These are phyloP conservation scores for Neocatenulostroma microsporum DNA, from an alignment of 2,329 filamentous ascomycete species.

Conservation along the genomic window DNA sequence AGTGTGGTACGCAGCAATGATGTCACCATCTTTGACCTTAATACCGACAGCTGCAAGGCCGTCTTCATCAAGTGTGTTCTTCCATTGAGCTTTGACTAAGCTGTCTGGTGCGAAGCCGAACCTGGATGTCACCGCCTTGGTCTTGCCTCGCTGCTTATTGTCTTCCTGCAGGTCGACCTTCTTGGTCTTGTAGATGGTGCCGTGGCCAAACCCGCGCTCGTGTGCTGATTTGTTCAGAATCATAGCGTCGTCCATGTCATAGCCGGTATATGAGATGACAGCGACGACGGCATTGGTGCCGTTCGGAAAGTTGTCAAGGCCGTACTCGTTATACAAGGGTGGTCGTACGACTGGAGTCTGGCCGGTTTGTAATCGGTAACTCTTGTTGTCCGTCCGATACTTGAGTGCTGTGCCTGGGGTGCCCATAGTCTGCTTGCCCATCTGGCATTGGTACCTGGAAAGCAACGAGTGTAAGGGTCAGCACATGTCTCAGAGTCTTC, in stretches of 20 bases:
- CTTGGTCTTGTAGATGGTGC: constrained; percentile 97
- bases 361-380: constrained; percentile 87
- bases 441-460: constrained; percentile 77
- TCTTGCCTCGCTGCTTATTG: constrained; percentile 42
- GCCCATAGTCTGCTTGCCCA: constrained; percentile 99
- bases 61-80: constrained; percentile 72
- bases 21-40: constrained; percentile 69
- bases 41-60: constrained; percentile 76
- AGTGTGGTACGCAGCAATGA: constrained; percentile 82
- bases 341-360: constrained; percentile 91
- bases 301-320: constrained; percentile 96
- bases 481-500: too few relatives aligned
- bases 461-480: too few relatives aligned
- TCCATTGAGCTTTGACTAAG: constrained; percentile 61
- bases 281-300: constrained; percentile 92
- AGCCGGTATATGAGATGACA: constrained; percentile 96
- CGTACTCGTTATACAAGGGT: constrained; percentile 90
- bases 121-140: constrained; percentile 66
- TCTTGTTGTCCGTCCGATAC: constrained; percentile 94
- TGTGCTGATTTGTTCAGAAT: constrained; percentile 97
- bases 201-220: constrained; percentile 90
- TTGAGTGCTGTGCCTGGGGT: constrained; percentile 78
- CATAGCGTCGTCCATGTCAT: constrained; percentile 99
- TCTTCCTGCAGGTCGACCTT: constrained; percentile 80
- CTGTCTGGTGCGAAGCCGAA: constrained; percentile 85